Percentiles rank a stretch among this genome's conserved stretches.
phyloP scores from a whole-genome alignment of 495 filamentous ascomycete species.

The Annulohypoxylon nitens region DNA sequence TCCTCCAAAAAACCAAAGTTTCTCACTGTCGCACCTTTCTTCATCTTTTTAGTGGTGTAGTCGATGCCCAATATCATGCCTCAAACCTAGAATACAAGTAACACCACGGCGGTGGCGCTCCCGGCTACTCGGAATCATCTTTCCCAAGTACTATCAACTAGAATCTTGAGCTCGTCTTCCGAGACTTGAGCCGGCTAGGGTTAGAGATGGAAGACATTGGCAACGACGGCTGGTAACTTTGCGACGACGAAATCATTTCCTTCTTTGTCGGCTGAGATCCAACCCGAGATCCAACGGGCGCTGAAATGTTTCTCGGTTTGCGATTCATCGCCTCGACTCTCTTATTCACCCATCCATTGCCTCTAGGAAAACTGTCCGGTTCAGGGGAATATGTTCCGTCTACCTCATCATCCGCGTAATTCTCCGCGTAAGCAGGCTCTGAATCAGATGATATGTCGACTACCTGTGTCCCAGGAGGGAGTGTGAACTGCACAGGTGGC shows the following conservation, averaged over 20 bases:
- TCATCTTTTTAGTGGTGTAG: background rate
- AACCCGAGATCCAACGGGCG: constrained; percentile 18
- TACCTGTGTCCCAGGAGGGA: constrained; percentile 58
- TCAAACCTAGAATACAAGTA: background rate
- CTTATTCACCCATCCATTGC: constrained; percentile 49
- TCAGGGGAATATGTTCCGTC: constrained; percentile 55
- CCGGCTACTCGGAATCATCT: background rate
- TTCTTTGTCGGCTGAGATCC: constrained; percentile 16
- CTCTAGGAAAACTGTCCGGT: constrained; percentile 37
- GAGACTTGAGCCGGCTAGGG: constrained; percentile 23
- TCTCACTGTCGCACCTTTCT: background rate
- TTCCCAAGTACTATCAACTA: constrained; percentile 14
- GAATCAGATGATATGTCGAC: constrained; percentile 56
- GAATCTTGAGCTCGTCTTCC: constrained; percentile 42
- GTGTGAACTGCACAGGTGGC: constrained; percentile 42
- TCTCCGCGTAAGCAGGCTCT: constrained; percentile 53
- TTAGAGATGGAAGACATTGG: constrained; percentile 4
- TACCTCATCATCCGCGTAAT: constrained; percentile 60
- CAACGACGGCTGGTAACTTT: constrained; percentile 19
- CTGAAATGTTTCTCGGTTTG: constrained; percentile 23
- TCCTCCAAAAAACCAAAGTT: background rate
- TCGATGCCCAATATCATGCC: background rate
- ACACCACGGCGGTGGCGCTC: background rate
- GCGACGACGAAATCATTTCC: constrained; percentile 31
- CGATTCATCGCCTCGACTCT: background rate